Conservation (phyloP, 768 basidiomycete genomes). For the Boletus eberwhitei region DNA sequence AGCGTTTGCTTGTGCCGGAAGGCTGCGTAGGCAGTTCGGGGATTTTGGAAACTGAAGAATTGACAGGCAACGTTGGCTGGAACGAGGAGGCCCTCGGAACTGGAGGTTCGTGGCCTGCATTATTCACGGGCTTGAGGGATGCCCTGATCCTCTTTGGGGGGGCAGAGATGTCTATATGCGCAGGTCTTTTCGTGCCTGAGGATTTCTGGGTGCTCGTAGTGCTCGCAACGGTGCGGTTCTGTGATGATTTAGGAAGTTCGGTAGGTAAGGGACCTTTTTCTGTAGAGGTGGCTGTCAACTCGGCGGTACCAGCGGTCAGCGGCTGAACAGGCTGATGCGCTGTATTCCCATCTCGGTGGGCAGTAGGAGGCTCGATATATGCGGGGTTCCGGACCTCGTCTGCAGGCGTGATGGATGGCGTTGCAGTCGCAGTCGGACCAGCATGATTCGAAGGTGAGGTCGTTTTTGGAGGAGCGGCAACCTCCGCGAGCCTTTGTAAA, state of each 20-base stretch:
- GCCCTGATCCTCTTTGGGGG: slow-evolving; percentile 14
- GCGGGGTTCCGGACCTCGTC: background rate
- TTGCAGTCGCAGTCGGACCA: background rate
- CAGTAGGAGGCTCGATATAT: background rate
- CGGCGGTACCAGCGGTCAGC: background rate
- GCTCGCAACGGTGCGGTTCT: background rate
- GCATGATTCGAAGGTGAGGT: background rate
- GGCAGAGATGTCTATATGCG: slow-evolving; percentile 19
- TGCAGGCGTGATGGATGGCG: background rate
- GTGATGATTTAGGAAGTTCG: background rate
- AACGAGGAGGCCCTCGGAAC: background rate
- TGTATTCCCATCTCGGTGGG: background rate
- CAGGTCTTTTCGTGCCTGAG: slow-evolving; percentile 12
- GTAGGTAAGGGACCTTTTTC: background rate
- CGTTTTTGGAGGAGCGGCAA: background rate
- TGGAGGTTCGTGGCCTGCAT: background rate
- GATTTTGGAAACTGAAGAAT: slow-evolving; percentile 4
- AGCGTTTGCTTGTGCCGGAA: background rate
- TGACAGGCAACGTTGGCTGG: background rate
- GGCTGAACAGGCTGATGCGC: background rate
- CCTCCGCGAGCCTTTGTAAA: slow-evolving; percentile 42
- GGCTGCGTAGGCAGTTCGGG: slow-evolving; percentile 4
- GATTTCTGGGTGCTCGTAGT: background rate
- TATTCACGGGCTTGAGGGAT: background rate
- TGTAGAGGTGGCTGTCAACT: background rate